Base-by-base conservation (phyloP, 1,284 basidiomycete species). In the Veloboletus limbatus region DNA sequence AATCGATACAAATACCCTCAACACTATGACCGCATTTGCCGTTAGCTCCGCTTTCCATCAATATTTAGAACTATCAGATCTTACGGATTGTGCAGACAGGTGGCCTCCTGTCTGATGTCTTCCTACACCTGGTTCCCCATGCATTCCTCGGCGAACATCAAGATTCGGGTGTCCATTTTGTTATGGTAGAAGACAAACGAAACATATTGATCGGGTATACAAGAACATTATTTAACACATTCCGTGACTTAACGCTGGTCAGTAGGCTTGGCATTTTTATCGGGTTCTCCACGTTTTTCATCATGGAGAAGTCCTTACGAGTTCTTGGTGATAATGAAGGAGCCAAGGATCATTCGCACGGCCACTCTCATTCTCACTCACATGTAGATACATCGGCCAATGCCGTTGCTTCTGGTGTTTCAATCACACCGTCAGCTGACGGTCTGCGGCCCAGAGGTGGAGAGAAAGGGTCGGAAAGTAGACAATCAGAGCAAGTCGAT, bases 11-110 rank as follows among this genome's bases (percentile, higher is more conserved):
- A 76, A 89, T 62, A 92, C 88, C 34, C 75, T 94, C 46, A 93
- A 93, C 60, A 92, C 88, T 7, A 93, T 94, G 90, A 93, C 88
- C 31, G 86, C 87, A 8, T 90, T 90, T 63, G 87, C 88, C 52
- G 86, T 88, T 61, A 66, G 81, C 65, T 42, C 45, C 43, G 36
- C 43, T 53, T 54, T 45, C 42, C 24, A 51, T 46, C 48, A 35
- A 32, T 25, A 48, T 52, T 49, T 39, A 43, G 39, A 47, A 55
- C 45, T n/a, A 41, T 47, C 42, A 45, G 50, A 54, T 51, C 53
- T 58, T 36, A 59, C 43, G 35, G 25, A 53, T 66, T 31, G 68
- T 67, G 48, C 59, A 89, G 87, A 93, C 91, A 10, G 92, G 91
- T 28, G 91, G 92, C 20, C 76, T 94, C 22, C 79, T 94, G 28